Conservation (phyloP, 2,329 filamentous ascomycete species). For the Cordyceps farinosa region DNA sequence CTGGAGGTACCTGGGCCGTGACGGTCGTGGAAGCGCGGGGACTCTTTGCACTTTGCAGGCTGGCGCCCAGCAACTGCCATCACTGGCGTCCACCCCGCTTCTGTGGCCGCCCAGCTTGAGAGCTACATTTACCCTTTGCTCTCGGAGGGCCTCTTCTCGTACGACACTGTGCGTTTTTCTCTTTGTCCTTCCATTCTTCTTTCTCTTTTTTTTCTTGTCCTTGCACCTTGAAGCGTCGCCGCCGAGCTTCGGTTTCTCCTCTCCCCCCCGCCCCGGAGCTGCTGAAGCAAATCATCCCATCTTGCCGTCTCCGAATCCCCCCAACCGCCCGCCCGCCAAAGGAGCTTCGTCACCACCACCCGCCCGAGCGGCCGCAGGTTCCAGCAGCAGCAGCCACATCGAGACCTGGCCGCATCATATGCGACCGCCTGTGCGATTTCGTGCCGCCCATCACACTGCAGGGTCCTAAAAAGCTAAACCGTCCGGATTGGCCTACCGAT, state of each 20-base stretch:
- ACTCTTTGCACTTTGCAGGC: background rate
- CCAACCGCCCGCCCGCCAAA: slow-evolving; percentile 2
- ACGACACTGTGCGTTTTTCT: background rate
- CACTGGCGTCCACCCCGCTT: slow-evolving; percentile 12
- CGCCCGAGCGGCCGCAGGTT: background rate
- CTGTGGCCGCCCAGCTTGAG: slow-evolving; percentile 1
- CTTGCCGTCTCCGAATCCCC: background rate
- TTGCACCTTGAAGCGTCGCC: background rate
- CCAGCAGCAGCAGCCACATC: slow-evolving; percentile 21
- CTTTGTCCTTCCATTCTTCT: background rate
- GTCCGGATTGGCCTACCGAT: background rate
- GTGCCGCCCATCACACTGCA: slow-evolving; percentile 16
- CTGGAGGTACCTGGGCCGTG: background rate
- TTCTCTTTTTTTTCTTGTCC: background rate
- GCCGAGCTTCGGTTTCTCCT: background rate
- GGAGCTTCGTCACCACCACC: slow-evolving; percentile 2
- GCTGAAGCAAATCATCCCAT: background rate
- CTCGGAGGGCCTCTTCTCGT: background rate
- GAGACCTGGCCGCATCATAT: slow-evolving; percentile 31
- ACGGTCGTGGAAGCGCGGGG: background rate
- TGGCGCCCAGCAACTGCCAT: slow-evolving; percentile 1
- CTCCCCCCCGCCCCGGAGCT: background rate
- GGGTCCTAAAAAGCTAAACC: background rate
- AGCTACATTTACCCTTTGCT: slow-evolving; percentile 6
- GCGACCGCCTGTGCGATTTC: slow-evolving; percentile 24